These are phyloP conservation scores for Lizonia empirigonia DNA, from an alignment of 2,329 filamentous ascomycete genomes.

Conservation along the genomic window DNA sequence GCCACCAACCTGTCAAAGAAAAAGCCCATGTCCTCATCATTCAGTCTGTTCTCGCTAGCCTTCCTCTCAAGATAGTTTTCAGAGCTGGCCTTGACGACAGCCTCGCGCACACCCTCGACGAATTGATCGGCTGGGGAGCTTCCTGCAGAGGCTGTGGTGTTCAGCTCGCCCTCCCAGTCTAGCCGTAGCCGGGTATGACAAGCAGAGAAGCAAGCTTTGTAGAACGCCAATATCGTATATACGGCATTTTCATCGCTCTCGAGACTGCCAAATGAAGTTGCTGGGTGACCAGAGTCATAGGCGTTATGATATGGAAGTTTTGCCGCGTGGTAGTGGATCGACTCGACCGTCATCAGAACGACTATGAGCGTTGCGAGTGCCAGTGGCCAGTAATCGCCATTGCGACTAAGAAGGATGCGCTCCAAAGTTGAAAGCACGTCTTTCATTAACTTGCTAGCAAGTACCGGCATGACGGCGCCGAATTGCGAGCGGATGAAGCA, in stretches of 20 bases:
- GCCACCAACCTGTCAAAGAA: constrained; percentile 49
- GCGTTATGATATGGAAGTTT: constrained; percentile 43
- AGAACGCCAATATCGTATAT: constrained; percentile 38
- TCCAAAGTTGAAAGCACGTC: constrained; percentile 42
- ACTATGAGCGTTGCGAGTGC: constrained; percentile 41
- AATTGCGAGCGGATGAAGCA: constrained; percentile 50
- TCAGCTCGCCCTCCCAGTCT: constrained; percentile 40
- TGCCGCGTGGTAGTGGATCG: constrained; percentile 47
- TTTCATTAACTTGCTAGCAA: constrained; percentile 41
- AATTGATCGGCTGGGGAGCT: constrained; percentile 33
- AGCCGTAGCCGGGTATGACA: constrained; percentile 40
- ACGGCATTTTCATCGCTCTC: constrained; percentile 36
- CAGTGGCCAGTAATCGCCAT: constrained; percentile 41
- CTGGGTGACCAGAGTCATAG: neutral
- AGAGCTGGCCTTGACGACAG: constrained; percentile 22
- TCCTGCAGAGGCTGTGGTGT: neutral
- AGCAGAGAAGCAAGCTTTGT: constrained; percentile 41
- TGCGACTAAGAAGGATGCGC: constrained; percentile 36
- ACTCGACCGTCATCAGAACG: constrained; percentile 48
- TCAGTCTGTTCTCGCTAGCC: constrained; percentile 23
- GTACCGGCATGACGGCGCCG: constrained; percentile 41
- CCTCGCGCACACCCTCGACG: constrained; percentile 37
- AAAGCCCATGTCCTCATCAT: constrained; percentile 40
- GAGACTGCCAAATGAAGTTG: constrained; percentile 3
- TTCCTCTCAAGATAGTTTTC: constrained; percentile 33